Evolutionary conservation across 148 eudicot species (phyloP).

Genomic region (Limonium bicolor): DNA sequence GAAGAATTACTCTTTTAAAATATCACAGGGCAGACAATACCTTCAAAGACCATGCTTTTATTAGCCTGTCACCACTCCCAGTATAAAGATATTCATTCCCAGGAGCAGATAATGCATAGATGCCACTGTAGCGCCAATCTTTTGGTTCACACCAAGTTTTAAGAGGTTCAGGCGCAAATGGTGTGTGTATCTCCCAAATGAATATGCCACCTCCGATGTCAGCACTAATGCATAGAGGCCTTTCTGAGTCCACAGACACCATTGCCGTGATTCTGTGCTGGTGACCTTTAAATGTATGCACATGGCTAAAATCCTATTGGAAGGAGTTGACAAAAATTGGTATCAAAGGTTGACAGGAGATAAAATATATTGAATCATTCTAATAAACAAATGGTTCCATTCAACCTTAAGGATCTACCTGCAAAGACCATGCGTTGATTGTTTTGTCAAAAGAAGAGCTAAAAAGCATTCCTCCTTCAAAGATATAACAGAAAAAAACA

Average conservation of each 20-base stretch:
- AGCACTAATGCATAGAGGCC: slow-evolving; percentile 77
- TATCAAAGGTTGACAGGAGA: not conserved
- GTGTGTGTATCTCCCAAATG: slow-evolving; percentile 39
- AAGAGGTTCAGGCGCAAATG: slow-evolving; percentile 46
- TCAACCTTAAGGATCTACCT: slow-evolving; percentile 61
- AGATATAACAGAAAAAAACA: too few relatives aligned
- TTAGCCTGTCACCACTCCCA: slow-evolving; percentile 78
- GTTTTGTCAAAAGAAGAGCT: slow-evolving; percentile 84
- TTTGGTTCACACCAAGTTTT: slow-evolving; percentile 55
- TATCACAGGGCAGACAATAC: slow-evolving; percentile 16
- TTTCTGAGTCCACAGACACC: slow-evolving; percentile 40
- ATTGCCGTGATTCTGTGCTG: slow-evolving; percentile 71
- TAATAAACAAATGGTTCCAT: too few relatives aligned
- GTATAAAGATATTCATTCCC: slow-evolving; percentile 57
- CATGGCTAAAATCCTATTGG: slow-evolving; percentile 52
- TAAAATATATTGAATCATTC: not conserved
- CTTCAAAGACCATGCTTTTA: slow-evolving; percentile 82
- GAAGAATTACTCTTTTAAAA: too few relatives aligned
- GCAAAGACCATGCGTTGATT: slow-evolving; percentile 70
- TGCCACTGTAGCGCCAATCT: slow-evolving; percentile 96
- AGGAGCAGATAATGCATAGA: slow-evolving; percentile 72
- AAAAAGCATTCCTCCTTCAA: slow-evolving; percentile 71
- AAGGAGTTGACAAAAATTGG: not conserved
- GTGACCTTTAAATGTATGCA: slow-evolving; percentile 81
- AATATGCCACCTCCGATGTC: slow-evolving; percentile 80